A percentile compares a stretch with the other conserved stretches of the same genome.
Conservation (phyloP, 1,139 yeast genomes). For the Meyerozyma guilliermondii region DNA sequence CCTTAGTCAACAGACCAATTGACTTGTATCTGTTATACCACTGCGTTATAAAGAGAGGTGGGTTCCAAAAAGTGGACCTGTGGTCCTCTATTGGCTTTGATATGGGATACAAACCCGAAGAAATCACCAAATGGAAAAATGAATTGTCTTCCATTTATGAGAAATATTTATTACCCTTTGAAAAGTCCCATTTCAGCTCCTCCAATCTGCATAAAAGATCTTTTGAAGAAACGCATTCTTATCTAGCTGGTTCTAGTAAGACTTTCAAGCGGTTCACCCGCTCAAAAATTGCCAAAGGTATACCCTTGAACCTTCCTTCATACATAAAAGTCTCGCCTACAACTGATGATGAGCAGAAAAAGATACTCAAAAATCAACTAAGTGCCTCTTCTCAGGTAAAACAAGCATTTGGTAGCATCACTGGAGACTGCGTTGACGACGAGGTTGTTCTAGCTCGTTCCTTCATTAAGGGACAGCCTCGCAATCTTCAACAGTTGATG, state of each 20-base stretch:
- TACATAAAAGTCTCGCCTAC: constrained; percentile 32
- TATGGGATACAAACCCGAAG: constrained; percentile 60
- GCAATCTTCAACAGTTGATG: background rate
- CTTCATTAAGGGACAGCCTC: constrained; percentile 12
- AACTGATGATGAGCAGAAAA: constrained; percentile 8
- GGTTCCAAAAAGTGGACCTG: constrained; percentile 47
- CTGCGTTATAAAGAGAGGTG: constrained; percentile 54
- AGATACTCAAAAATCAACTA: background rate
- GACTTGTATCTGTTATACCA: constrained; percentile 50
- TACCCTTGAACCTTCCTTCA: constrained; percentile 38
- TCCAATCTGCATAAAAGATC: background rate
- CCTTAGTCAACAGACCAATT: constrained; percentile 44
- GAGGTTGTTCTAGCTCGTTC: constrained; percentile 11
- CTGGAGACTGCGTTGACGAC: constrained; percentile 10
- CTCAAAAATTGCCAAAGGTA: constrained; percentile 44
- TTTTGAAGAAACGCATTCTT: constrained; percentile 2
- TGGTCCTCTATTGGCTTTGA: constrained; percentile 75
- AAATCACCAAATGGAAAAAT: constrained; percentile 65
- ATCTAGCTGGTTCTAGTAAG: constrained; percentile 42
- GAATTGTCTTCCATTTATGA: constrained; percentile 58
- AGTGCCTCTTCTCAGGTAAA: constrained; percentile 2
- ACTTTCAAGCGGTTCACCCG: constrained; percentile 43
- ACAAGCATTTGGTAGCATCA: constrained; percentile 5
- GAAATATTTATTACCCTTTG: constrained; percentile 30
- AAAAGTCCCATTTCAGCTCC: constrained; percentile 6